Percentiles rank a stretch among this genome's conserved stretches.
Conservation (phyloP, 1,139 yeast species). For the Eremothecium cymbalariae region DNA sequence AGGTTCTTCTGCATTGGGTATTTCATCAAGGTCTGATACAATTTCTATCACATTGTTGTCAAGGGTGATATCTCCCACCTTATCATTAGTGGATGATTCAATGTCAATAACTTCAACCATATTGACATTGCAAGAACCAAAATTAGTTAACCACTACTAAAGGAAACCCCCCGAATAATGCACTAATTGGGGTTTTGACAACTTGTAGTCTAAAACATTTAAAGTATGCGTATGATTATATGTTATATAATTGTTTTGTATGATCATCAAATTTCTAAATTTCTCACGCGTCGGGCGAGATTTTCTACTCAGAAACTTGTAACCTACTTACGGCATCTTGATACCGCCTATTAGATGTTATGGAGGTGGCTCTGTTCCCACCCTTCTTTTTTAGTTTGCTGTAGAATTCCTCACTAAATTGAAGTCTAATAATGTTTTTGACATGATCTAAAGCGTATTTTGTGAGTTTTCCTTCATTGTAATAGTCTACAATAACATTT, state of each 20-base stretch:
- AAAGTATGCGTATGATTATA: too few species aligned
- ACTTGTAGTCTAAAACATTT: too few species aligned
- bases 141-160: too few species aligned
- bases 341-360: constrained; percentile 22
- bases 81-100: constrained; percentile 3
- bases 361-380: constrained; percentile 15
- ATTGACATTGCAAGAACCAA: too few species aligned
- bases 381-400: constrained; percentile 19
- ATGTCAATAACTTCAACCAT: constrained; percentile 3
- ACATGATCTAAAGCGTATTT: constrained; percentile 27
- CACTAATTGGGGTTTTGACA: too few species aligned
- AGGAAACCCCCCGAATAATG: too few species aligned
- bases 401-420: constrained; percentile 39
- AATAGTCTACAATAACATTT: constrained; percentile 21
- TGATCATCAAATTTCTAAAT: too few species aligned
- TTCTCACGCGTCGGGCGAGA: too few species aligned
- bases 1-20: background rate
- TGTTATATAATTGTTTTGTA: too few species aligned
- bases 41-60: constrained; percentile 10
- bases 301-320: too few species aligned
- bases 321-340: constrained; percentile 22
- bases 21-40: constrained; percentile 10
- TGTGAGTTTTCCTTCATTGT: constrained; percentile 28
- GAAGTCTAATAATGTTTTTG: constrained; percentile 39
- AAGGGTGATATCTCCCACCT: background rate